Evolutionary conservation across 2,329 filamentous ascomycete genomes (phyloP), one percentile per base, ranked within the genome.

Genomic region (Colletotrichum eleusines): DNA sequence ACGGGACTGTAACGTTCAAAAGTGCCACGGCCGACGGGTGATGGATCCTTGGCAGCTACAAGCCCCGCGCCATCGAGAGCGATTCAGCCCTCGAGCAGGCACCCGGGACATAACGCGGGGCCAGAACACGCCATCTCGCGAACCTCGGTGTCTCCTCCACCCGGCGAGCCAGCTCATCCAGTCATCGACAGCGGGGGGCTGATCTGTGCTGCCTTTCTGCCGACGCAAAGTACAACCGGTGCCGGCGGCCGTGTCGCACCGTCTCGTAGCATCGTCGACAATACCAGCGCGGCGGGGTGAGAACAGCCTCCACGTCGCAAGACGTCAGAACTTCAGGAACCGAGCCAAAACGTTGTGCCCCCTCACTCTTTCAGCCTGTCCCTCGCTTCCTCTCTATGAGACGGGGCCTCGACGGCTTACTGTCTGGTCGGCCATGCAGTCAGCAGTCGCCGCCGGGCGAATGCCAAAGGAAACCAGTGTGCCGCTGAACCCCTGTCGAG

Each of bases 241-340:
- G 54, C 16, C 11, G 33, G n/a, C 31, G 18, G 42, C 18, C n/a
- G 42, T 20, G 35, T 57, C 54, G n/a, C 54, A 55, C 35, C 54
- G n/a, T 35, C 26, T 57, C 35, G 54, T 57, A n/a, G n/a, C 54
- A 57, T 57, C 54, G 33, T 40, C 54, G 51, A 35, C 28, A 23
- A n/a, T 26, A 54, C 51, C 51, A n/a, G 20, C 31, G 51, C 44
- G 44, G 44, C 20, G 9, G 44, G 31, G 31, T 31, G 9, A 54
- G 31, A n/a, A 23, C 33, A 35, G 20, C 51, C 51, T 54, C 20
- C 11, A 23, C 1, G 48, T 31, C 31, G 20, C 51, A 14, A 31
- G 18, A 35, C 9, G 44, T 5, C 44, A 33, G 31, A 5, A 54
- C 9, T 20, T 12, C 16, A 6, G 31, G n/a, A 35, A 35, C 26